Percentiles rank a stretch among this genome's conserved stretches.
These are phyloP conservation scores for Apiospora koreana DNA, from an alignment of 2,329 filamentous ascomycete genomes.

Conservation along the genomic window DNA sequence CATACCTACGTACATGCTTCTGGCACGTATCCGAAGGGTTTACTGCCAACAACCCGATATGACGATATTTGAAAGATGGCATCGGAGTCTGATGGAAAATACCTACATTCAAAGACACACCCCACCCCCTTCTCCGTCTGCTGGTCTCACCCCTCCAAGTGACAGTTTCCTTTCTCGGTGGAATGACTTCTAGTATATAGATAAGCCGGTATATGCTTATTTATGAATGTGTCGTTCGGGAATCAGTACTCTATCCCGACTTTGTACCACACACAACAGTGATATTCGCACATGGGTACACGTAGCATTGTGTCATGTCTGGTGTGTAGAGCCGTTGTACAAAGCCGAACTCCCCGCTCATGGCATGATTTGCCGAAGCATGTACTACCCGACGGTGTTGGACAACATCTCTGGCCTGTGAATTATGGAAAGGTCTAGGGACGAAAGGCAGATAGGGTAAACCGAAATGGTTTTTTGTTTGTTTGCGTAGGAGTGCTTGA, in stretches of 20 bases:
- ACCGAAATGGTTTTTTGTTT: background rate
- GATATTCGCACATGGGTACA: background rate
- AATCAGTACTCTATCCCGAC: background rate
- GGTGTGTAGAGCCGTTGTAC: background rate
- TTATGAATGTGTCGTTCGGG: background rate
- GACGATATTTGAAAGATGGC: background rate
- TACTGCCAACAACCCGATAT: background rate
- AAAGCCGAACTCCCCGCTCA: background rate
- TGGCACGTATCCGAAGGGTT: background rate
- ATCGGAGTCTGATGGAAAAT: background rate
- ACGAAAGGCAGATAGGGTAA: background rate
- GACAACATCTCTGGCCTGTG: background rate
- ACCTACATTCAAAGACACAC: background rate
- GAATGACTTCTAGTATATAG: background rate
- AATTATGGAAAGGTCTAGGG: background rate
- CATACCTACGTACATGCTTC: background rate
- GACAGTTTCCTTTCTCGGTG: background rate
- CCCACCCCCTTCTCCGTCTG: background rate
- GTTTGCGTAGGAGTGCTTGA: background rate
- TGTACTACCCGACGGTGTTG: background rate
- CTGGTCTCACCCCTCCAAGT: conserved; percentile 5
- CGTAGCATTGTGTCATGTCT: conserved; percentile 2
- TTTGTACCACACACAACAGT: background rate
- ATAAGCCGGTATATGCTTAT: background rate
- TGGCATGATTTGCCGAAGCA: conserved; percentile 3